Evolutionary conservation across 371 early-diverging fungal genomes (phyloP).

Genomic region (Mortierella sp.): DNA sequence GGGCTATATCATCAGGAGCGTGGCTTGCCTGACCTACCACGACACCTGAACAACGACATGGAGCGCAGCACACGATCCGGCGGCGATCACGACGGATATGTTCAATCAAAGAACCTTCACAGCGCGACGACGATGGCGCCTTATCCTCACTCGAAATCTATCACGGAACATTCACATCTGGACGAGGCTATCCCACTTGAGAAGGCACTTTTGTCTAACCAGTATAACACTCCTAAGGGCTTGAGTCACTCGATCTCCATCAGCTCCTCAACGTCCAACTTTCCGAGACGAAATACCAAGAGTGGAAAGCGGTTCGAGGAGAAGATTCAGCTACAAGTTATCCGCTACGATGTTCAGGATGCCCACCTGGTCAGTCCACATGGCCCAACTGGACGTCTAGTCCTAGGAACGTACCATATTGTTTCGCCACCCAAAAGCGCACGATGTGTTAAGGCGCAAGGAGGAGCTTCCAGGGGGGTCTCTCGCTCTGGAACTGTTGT

Average conservation of each 20-base stretch:
- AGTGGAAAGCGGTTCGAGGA: constrained; percentile 46
- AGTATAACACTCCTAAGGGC: constrained; percentile 30
- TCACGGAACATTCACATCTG: constrained; percentile 12
- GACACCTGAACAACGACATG: constrained; percentile 18
- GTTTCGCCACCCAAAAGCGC: constrained; percentile 41
- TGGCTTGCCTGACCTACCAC: constrained; percentile 16
- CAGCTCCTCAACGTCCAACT: constrained; percentile 44
- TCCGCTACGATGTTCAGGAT: constrained; percentile 47
- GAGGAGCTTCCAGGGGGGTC: constrained; percentile 14
- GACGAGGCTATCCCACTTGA: constrained; percentile 45
- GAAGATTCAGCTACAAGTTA: constrained; percentile 52
- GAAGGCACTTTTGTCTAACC: constrained; percentile 24
- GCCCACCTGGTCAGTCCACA: constrained; percentile 45
- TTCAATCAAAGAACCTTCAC: neutral
- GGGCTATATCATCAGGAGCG: constrained; percentile 48
- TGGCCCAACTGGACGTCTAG: constrained; percentile 29
- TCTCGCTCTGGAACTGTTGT: constrained; percentile 47
- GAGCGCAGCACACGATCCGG: constrained; percentile 2
- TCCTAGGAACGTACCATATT: constrained; percentile 44
- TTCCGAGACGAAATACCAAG: constrained; percentile 39
- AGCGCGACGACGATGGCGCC: neutral
- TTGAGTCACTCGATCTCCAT: constrained; percentile 38
- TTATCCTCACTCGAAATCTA: neutral
- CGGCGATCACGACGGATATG: neutral
- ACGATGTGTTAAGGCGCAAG: constrained; percentile 30